A percentile compares a stretch with the other conserved stretches of the same genome.
Evolutionary conservation across 2,329 filamentous ascomycete genomes (phyloP).

Genomic region (Clonostachys solani): DNA sequence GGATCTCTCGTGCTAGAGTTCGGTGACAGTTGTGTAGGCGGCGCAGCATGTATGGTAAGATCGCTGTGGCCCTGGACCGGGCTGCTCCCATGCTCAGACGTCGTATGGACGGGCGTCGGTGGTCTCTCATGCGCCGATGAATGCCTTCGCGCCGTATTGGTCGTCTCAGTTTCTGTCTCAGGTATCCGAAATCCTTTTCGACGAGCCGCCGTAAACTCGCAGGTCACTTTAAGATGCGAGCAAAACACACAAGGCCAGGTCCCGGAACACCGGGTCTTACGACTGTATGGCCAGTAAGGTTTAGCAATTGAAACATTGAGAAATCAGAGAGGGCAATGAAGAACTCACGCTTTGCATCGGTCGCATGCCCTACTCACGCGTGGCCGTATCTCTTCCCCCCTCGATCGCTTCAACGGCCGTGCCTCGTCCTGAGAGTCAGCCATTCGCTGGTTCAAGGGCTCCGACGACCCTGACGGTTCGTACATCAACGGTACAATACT

Average conservation of each 20-base stretch:
- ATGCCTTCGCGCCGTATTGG: too few species aligned
- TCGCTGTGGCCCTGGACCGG: too few species aligned
- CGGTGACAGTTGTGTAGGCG: too few species aligned
- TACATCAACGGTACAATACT: too few species aligned
- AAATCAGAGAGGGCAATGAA: neutral
- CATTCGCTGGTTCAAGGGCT: too few species aligned
- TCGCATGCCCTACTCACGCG: neutral
- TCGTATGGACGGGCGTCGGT: too few species aligned
- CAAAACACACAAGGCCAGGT: neutral
- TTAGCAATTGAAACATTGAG: neutral
- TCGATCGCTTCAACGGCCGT: neutral
- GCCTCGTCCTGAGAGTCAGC: neutral
- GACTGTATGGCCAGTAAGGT: neutral
- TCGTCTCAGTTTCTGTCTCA: too few species aligned
- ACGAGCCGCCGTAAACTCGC: neutral
- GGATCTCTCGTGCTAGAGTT: too few species aligned
- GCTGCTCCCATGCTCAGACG: too few species aligned
- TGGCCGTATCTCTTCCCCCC: neutral
- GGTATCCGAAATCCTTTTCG: neutral
- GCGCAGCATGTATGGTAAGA: too few species aligned
- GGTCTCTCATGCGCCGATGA: too few species aligned
- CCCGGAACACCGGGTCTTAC: neutral
- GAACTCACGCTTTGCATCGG: neutral
- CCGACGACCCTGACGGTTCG: too few species aligned
- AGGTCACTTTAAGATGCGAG: neutral